These are phyloP conservation scores for Monascus ruber DNA, from an alignment of 2,329 filamentous ascomycete species.

Conservation along the genomic window DNA sequence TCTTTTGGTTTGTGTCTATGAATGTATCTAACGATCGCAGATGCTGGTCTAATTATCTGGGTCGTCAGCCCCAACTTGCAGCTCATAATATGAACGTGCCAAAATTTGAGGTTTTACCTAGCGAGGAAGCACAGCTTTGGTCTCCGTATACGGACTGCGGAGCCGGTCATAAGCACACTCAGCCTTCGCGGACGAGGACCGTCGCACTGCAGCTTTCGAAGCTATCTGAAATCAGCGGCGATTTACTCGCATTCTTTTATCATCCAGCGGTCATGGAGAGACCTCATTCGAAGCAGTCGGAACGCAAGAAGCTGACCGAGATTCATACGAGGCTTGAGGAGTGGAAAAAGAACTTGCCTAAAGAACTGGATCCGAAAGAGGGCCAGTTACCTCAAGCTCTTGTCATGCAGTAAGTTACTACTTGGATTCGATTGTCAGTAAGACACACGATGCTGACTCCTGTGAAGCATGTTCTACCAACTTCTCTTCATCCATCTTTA, in stretches of 20 bases:
- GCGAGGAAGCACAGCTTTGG: constrained; percentile 79
- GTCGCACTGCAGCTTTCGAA: constrained; percentile 70
- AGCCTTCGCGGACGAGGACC: constrained; percentile 73
- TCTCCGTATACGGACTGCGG: constrained; percentile 79
- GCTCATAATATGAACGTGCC: constrained; percentile 69
- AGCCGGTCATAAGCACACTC: constrained; percentile 57
- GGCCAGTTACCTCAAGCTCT: constrained; percentile 76
- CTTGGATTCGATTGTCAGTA: constrained; percentile 10
- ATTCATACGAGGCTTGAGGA: constrained; percentile 80
- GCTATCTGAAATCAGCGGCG: constrained; percentile 86
- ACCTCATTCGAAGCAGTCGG: constrained; percentile 60
- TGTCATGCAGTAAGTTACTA: constrained; percentile 66
- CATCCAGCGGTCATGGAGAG: constrained; percentile 58
- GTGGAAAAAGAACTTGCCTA: constrained; percentile 75
- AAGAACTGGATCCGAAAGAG: constrained; percentile 79
- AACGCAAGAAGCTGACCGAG: constrained; percentile 86
- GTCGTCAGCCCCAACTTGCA: constrained; percentile 76
- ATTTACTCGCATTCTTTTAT: constrained; percentile 82
- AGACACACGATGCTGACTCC: constrained; percentile 3
- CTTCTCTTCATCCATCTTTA: constrained; percentile 92
- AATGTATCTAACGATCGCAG: constrained; percentile 18
- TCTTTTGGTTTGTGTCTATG: not conserved
- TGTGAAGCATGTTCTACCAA: constrained; percentile 85
- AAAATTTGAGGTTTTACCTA: constrained; percentile 81
- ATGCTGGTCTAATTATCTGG: constrained; percentile 95